Base-by-base conservation (phyloP, 2,329 filamentous ascomycete species). In the Diplodia seriata region DNA sequence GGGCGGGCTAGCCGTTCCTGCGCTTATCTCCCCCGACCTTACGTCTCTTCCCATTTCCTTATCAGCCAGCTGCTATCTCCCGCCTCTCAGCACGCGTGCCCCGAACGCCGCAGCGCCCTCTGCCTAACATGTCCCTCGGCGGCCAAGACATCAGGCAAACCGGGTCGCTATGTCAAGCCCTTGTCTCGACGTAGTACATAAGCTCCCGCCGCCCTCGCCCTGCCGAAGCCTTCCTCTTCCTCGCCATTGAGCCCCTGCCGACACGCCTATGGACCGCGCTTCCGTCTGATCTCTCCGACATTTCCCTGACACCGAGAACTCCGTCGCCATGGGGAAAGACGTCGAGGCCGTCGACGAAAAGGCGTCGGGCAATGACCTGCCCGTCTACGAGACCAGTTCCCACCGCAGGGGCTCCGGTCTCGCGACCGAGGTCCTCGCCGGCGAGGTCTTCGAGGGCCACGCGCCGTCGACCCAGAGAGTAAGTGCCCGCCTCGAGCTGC, bases 371-470 rank as follows among this genome's bases (percentile, higher is more conserved):
- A 49, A 57, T n/a, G 63, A 57, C 8, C 51, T 55, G 53, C 64
- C 53, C 33, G 31, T 29, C 40, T 66, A 66, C n/a, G 64, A 57
- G 9, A 23, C 23, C 43, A 49, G 51, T 51, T 29, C 54, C 18
- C 64, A 47, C 43, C 23, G 43, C 2, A 49, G 54, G 9, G 31
- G 23, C 20, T 57, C 40, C 12, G 53, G 38, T 15, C 14, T 63
- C 47, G 59, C 43, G 18, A 29, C 64, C 5, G 64, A 66, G 1
- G 53, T 66, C 11, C 64, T 66, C 18, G 64, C 64, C 20, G 64
- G 64, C 12, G 66, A 68, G 7, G 59, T 68, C 38, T 63, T 68
- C 36, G 66, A 68, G 38, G 66, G 57, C 7, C 57, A 63, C 14
- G 18, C 33, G 14, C 51, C 56, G 66, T 11, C 57, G 14, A 68